phyloP scores from a whole-genome alignment of 768 basidiomycete genomes.

The Pholiota conissans region DNA sequence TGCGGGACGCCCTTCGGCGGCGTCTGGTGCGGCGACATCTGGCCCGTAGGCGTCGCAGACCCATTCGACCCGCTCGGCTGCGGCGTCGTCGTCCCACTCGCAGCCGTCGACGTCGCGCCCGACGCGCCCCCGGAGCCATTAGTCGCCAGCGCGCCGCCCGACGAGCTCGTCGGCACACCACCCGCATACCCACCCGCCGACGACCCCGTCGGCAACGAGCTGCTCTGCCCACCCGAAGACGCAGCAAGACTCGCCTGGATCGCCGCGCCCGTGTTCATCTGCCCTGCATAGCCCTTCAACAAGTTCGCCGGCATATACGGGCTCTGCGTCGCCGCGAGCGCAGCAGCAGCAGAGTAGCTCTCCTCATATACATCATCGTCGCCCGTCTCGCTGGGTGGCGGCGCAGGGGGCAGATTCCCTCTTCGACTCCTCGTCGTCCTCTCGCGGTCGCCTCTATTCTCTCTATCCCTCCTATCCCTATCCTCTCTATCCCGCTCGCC shows the following conservation, averaged over 20 bases:
- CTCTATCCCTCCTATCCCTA: neutral
- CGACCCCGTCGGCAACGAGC: neutral
- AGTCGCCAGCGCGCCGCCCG: neutral
- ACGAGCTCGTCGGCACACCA: neutral
- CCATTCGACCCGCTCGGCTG: slow-evolving; percentile 18
- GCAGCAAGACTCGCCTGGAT: neutral
- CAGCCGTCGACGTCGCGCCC: neutral
- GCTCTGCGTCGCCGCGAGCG: neutral
- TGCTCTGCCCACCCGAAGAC: neutral
- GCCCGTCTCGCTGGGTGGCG: slow-evolving; percentile 1
- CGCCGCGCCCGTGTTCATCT: neutral
- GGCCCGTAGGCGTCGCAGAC: slow-evolving; percentile 19
- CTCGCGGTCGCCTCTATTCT: slow-evolving; percentile 20
- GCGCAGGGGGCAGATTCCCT: slow-evolving; percentile 21
- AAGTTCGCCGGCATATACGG: neutral
- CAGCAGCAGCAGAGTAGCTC: neutral
- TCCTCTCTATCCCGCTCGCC: slow-evolving; percentile 21
- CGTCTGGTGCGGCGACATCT: slow-evolving; percentile 16
- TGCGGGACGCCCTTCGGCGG: slow-evolving; percentile 14
- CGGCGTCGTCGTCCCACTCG: slow-evolving; percentile 13
- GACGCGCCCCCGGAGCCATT: neutral
- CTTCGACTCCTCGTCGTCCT: slow-evolving; percentile 27
- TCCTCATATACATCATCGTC: neutral
- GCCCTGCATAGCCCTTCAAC: neutral
- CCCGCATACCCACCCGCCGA: neutral